A percentile compares a stretch with the other conserved stretches of the same genome.
Evolutionary conservation across 768 basidiomycete genomes (phyloP).

Genomic region (Sporobolomyces pararoseus): DNA sequence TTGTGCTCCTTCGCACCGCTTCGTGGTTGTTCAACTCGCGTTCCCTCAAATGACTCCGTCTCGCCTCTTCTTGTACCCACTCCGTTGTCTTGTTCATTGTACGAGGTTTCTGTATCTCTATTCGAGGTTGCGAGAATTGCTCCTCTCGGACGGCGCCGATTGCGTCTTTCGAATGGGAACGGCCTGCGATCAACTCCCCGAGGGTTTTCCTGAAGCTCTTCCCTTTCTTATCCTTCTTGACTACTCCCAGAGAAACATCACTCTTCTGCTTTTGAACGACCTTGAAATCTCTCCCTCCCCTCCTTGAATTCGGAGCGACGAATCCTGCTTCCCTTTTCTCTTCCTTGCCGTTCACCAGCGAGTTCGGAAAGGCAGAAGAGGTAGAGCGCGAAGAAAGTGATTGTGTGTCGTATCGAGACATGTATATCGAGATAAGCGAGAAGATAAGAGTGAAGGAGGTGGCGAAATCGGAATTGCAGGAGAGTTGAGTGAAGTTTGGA

Average conservation of each 20-base stretch:
- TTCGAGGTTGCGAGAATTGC: background rate
- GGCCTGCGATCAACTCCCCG: conserved; percentile 2
- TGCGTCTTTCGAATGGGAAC: background rate
- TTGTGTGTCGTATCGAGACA: background rate
- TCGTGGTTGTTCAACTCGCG: conserved; percentile 1
- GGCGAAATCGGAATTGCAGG: too few relatives aligned
- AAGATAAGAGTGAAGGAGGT: background rate
- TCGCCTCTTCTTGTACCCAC: conserved; percentile 6
- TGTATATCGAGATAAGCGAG: background rate
- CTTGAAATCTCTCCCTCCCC: conserved; percentile 7
- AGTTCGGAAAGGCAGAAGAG: background rate
- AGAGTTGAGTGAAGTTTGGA: background rate
- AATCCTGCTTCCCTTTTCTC: background rate
- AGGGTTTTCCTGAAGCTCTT: background rate
- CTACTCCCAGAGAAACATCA: background rate
- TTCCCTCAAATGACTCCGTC: conserved; percentile 2
- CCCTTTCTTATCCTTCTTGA: background rate
- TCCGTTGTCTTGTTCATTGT: background rate
- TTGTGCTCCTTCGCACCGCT: background rate
- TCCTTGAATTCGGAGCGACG: conserved; percentile 7
- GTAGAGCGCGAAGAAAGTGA: conserved; percentile 1
- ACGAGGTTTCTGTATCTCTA: background rate
- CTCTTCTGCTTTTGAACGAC: conserved; percentile 8
- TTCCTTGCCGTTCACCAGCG: background rate
- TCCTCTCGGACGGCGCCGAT: background rate